Percentiles rank a stretch among this genome's conserved stretches.
These are phyloP conservation scores for Phaeosphaeria sp. DNA, from an alignment of 2,329 filamentous ascomycete species.

Conservation along the genomic window DNA sequence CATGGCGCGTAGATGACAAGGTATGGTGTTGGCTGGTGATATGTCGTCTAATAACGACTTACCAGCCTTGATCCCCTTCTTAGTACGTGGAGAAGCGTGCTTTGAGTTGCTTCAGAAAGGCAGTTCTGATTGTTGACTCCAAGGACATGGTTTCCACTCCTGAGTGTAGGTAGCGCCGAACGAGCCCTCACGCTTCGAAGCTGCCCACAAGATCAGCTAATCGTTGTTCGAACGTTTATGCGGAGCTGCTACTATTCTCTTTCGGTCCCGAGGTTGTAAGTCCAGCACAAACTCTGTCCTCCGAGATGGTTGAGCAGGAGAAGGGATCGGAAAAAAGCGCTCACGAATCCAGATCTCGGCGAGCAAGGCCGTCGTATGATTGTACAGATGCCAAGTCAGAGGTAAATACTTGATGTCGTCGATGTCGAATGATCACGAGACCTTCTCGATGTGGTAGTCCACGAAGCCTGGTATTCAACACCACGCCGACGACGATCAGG, in stretches of 20 bases:
- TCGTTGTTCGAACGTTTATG: background rate
- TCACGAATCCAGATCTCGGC: background rate
- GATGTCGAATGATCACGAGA: background rate
- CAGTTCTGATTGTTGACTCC: background rate
- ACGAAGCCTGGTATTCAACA: conserved; percentile 4
- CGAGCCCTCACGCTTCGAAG: background rate
- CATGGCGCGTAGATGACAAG: background rate
- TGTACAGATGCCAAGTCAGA: background rate
- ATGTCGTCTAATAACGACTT: background rate
- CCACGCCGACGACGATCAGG: background rate
- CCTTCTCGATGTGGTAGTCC: conserved; percentile 5
- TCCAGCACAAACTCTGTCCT: too few relatives aligned
- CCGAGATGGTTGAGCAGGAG: background rate
- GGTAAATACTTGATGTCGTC: background rate
- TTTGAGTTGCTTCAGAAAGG: background rate
- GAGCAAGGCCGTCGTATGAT: background rate
- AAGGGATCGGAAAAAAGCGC: background rate
- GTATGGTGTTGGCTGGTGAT: background rate
- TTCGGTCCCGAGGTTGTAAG: background rate
- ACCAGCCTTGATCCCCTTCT: background rate
- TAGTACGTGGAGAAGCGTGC: too few relatives aligned
- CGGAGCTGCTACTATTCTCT: background rate
- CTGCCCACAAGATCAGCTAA: background rate
- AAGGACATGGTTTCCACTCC: background rate
- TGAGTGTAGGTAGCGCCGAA: background rate